Percentiles rank a stretch among this genome's conserved stretches.
phyloP scores from a whole-genome alignment of 208 protist species.

The Trypanosoma congolense region DNA sequence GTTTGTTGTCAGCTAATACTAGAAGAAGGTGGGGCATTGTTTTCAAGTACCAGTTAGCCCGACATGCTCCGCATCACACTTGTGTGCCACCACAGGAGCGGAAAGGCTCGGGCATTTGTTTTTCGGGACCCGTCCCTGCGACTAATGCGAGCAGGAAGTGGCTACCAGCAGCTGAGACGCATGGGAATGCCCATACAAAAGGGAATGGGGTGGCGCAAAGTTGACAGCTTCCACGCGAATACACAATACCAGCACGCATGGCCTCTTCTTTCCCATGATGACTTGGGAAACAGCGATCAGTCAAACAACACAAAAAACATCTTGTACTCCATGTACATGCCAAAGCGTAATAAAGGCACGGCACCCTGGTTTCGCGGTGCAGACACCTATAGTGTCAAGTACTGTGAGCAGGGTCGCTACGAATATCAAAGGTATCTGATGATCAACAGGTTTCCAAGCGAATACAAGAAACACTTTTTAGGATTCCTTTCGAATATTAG shows the following conservation, averaged over 20 bases:
- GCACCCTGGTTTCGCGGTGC: constrained; percentile 89
- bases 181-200: constrained; percentile 69
- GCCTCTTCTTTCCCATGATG: constrained; percentile 85
- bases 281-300: constrained; percentile 87
- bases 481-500: constrained; percentile 79
- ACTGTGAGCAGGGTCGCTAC: constrained; percentile 88
- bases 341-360: constrained; percentile 87
- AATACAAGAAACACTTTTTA: constrained; percentile 89
- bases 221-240: constrained; percentile 79
- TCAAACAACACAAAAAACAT: constrained; percentile 87
- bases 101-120: constrained; percentile 78
- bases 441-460: constrained; percentile 88
- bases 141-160: constrained; percentile 62
- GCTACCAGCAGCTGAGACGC: constrained; percentile 61
- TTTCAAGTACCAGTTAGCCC: too few relatives aligned
- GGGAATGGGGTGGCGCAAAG: constrained; percentile 54
- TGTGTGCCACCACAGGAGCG: constrained; percentile 53
- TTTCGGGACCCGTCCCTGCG: constrained; percentile 73
- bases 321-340: constrained; percentile 89
- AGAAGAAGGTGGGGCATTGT: too few relatives aligned
- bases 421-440: constrained; percentile 91
- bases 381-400: constrained; percentile 90
- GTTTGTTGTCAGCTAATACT: too few relatives aligned
- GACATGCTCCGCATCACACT: constrained; percentile 57
- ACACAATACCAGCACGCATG: constrained; percentile 86